phyloP scores from a whole-genome alignment of 2,329 filamentous ascomycete genomes.

The Monosporascus sp. region DNA sequence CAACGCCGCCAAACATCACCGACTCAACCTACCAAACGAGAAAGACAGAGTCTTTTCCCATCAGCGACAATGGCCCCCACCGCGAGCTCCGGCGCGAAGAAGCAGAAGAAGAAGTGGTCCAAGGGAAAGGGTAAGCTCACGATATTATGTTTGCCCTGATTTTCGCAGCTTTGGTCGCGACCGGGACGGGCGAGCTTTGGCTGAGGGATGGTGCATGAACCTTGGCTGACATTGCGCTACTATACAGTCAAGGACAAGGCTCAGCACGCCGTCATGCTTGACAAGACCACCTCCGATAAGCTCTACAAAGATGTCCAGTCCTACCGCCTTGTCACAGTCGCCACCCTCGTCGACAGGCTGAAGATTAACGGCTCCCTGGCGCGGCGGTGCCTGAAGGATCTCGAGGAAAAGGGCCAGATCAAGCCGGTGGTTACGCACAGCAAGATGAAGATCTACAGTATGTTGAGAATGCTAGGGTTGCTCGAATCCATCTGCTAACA shows the following conservation, averaged over 20 bases:
- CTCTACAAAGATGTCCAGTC: conserved; percentile 99
- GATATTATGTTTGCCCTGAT: not conserved
- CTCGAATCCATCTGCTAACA: conserved; percentile 1
- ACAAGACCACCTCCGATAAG: conserved; percentile 96
- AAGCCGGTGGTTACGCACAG: conserved; percentile 96
- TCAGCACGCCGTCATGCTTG: conserved; percentile 97
- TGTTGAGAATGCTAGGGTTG: conserved; percentile 22
- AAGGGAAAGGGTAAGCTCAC: conserved; percentile 63
- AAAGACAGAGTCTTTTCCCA: conserved; percentile 26
- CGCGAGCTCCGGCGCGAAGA: conserved; percentile 60
- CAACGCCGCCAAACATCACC: conserved; percentile 15
- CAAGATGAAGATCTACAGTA: conserved; percentile 98
- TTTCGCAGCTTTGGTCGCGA: not conserved
- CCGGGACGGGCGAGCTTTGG: not conserved
- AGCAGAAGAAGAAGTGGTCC: conserved; percentile 78
- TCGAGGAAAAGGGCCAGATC: conserved; percentile 98
- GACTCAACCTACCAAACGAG: conserved; percentile 25
- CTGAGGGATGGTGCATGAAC: not conserved
- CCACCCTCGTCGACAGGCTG: conserved; percentile 96
- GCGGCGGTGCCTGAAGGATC: conserved; percentile 79
- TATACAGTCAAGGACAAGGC: conserved; percentile 96
- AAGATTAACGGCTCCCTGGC: conserved; percentile 99
- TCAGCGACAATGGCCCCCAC: conserved; percentile 38
- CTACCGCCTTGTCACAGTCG: conserved; percentile 98
- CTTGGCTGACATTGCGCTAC: conserved; percentile 14